Conservation (phyloP, 352 stramenopile species). For the Sclerospora graminicola region DNA sequence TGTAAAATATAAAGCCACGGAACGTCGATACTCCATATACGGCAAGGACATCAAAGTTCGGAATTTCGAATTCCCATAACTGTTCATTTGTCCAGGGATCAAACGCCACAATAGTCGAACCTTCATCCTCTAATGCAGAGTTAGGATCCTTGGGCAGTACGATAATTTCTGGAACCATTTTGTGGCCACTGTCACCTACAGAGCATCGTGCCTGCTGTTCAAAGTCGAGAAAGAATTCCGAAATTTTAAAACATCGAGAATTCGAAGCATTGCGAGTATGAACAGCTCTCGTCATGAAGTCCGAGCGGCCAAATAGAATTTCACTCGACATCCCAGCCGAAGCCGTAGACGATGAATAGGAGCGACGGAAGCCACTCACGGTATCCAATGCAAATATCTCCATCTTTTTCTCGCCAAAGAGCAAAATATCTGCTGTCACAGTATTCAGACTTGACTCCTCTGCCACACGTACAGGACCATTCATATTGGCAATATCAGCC, state of each 20-base stretch:
- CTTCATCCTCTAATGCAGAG: constrained; percentile 36
- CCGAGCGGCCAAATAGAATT: constrained; percentile 63
- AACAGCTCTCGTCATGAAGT: constrained; percentile 60
- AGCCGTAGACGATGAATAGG: constrained; percentile 20
- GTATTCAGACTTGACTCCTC: constrained; percentile 2
- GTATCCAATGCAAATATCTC: constrained; percentile 65
- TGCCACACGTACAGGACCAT: constrained; percentile 49
- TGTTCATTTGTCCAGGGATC: constrained; percentile 60
- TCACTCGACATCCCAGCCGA: constrained; percentile 14
- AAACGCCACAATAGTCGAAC: constrained; percentile 58
- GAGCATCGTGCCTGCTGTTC: constrained; percentile 38
- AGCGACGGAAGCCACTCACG: constrained; percentile 43
- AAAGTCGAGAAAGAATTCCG: constrained; percentile 80
- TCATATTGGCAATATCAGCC: constrained; percentile 63
- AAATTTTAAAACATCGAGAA: constrained; percentile 68
- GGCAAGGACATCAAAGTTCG: constrained; percentile 59
- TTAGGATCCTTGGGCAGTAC: constrained; percentile 52
- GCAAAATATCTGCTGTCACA: constrained; percentile 42
- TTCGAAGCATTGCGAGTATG: constrained; percentile 47
- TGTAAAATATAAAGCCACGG: constrained; percentile 47
- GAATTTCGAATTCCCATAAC: constrained; percentile 64
- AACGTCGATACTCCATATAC: constrained; percentile 52
- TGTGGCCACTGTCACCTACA: constrained; percentile 15
- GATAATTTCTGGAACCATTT: constrained; percentile 35
- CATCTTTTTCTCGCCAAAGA: constrained; percentile 70